Evolutionary conservation across 2,329 filamentous ascomycete genomes (phyloP), one percentile per base, ranked within the genome.

Genomic region (Gremmenia infestans): DNA sequence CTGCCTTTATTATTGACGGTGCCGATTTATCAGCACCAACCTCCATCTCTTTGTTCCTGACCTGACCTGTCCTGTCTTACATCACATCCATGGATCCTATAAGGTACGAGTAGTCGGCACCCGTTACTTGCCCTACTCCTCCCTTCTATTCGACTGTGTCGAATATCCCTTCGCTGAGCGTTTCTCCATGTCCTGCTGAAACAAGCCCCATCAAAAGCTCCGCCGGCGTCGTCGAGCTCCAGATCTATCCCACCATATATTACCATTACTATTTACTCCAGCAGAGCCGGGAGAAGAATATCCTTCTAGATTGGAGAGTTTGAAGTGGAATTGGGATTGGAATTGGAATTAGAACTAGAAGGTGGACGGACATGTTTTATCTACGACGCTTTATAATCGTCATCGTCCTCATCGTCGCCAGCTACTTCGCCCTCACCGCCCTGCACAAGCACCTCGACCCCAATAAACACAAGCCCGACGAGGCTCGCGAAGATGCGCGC

Each of bases 371-470:
- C 51, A 66, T 67, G 64, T 59, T 60, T 53, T 45, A 54, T 28
- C 54, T 67, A 5, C 61, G 63, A 43, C 60, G 66, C 39, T 37
- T 73, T 52, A 50, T 63, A 52, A 57, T 65, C 60, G 63, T 71
- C 62, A 62, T 77, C 60, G 62, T 80, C 62, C 60, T 76, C 58
- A 54, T 74, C 46, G 54, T 82, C 63, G 71, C 79, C 56, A 42
- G 59, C 55, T 68, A 60, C 56, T 75, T 83, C 61, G 57, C 76
- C 49, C 71, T 79, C 48, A 78, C 76, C 67, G 70, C 77, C 32
- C 67, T 87, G 6, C 78, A 82, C 46, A 75, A 76, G 52, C 70
- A 78, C 45, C 77, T 88, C 58, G 82, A 87, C 57, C 87, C 87
- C 2, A 81, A 81, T n/a, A 82, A 81, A 19, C 53, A 52, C 17